Base-by-base conservation (phyloP, 1,284 basidiomycete species). In the Sutorius eximius region DNA sequence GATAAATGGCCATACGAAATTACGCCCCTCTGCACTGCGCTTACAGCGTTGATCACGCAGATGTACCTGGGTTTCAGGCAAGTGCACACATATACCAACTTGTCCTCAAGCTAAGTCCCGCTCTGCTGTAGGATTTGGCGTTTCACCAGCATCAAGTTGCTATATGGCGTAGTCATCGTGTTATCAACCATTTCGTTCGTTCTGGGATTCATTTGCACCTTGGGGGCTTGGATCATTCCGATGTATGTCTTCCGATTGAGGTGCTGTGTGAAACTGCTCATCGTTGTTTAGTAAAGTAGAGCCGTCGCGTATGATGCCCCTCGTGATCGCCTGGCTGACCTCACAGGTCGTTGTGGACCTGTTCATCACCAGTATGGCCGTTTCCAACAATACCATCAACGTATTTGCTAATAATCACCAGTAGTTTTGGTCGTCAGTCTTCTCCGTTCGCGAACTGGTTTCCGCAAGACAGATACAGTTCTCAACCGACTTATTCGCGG, bases 401-500 rank as follows among this genome's bases (percentile, higher is more conserved):
- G 10, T n/a, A 3, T n/a, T 45, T 7, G 46, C 36, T 8, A 1
- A 38, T 20, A 12, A 24, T 33, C 11, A 6, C 72, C 51, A 50
- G 64, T 59, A n/a, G 63, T 58, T 0, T 65, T 81, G 48, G 65
- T 69, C 11, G 67, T 64, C 37, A 58, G 73, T 2, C 69, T 81
- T 20, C 55, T 55, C 24, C 72, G 70, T 20, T 75, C 74, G 4
- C 68, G 74, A 44, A 79, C 77, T 9, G 79, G 79, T 12, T 76
- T 77, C 62, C 67, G 63, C n/a, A 71, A 62, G 51, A 80, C 75
- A 5, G 77, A 81, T 53, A 75, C 68, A 0, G 69, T 79, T 24
- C 69, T 81, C 56, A 75, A 76, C 53, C 71, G 73, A 32, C 66
- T 80, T 2, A 79, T 80, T 55, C 72, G 78, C 36, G 76, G 75